Evolutionary conservation across 768 basidiomycete species (phyloP), one percentile per base, ranked within the genome.

Genomic region (Pleurotus pulmonarius): DNA sequence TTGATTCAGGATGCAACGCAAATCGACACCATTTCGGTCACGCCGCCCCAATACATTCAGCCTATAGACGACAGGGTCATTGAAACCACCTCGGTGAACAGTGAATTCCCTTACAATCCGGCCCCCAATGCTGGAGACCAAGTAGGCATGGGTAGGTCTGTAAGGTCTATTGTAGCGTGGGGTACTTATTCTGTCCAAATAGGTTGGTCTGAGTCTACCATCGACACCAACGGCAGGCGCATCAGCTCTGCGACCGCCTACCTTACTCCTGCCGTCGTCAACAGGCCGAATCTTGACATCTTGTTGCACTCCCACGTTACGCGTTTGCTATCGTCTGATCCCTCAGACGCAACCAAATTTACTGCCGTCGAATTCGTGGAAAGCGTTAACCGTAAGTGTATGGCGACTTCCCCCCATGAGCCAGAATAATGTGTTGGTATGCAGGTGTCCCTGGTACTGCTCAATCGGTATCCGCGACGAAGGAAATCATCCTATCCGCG

Each of bases 401-500:
- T n/a, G n/a, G n/a, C n/a, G n/a, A n/a, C n/a, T n/a, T n/a, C n/a
- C n/a, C n/a, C n/a, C n/a, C n/a, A n/a, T n/a, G n/a, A n/a, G n/a
- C n/a, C n/a, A n/a, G n/a, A n/a, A n/a, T 45, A n/a, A 49, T 5
- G 12, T 54, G 16, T 38, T 43, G 34, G 20, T 52, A 16, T 3
- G 48, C 56, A 5, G 51, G 58, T 58, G 16, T 13, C 13, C 38
- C 37, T 7, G 9, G 25, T 34, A 22, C 20, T 46, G 38, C 39
- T 3, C 45, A 41, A 1, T 57, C 25, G 22, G 45, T 70, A 13
- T 57, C 39, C 1, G 72, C 73, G 1, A 61, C 49, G n/a, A 71
- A 68, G 40, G 75, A 76, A 53, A 62, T 75, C 38, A 70, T 77
- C 26, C 62, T 77, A 5, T 73, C 73, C 2, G 72, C 69, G 7